Evolutionary conservation across 2,329 filamentous ascomycete species (phyloP).

Genomic region (Sporothrix sp.): DNA sequence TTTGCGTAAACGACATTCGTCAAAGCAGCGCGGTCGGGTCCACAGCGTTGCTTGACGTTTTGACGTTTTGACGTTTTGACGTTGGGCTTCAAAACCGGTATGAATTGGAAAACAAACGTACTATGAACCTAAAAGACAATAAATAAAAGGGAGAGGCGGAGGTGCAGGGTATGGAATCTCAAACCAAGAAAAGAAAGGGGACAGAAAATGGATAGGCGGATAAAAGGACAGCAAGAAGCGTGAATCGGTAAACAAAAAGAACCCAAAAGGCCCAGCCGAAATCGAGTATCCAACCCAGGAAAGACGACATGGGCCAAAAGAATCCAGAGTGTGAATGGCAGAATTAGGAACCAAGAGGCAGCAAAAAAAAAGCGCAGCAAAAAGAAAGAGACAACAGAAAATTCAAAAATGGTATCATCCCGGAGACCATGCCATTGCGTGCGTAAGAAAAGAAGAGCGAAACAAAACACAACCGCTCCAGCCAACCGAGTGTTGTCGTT

Average conservation of each 20-base stretch:
- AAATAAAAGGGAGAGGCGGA: neutral
- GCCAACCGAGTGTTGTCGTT: neutral
- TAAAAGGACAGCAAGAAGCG: neutral
- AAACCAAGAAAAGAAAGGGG: neutral
- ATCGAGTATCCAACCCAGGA: conserved; percentile 10
- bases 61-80: too few species aligned
- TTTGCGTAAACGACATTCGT: too few species aligned
- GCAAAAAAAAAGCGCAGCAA: neutral
- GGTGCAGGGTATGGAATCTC: neutral
- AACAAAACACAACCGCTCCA: neutral
- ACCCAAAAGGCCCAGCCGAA: conserved; percentile 9
- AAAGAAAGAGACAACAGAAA: neutral
- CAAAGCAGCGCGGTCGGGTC: too few species aligned
- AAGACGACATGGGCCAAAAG: neutral
- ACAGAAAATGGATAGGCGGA: neutral
- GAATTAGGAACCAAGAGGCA: too few species aligned
- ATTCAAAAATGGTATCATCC: conserved; percentile 7
- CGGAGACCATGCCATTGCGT: conserved; percentile 1
- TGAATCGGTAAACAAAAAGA: conserved; percentile 6
- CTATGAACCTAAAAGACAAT: neutral
- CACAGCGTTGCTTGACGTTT: too few species aligned
- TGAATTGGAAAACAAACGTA: too few species aligned
- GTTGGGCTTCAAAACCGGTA: too few species aligned
- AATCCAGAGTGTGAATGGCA: too few species aligned
- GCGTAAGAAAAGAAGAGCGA: neutral